Evolutionary conservation across 352 stramenopile species (phyloP).

Genomic region (Lagenidium sp.): DNA sequence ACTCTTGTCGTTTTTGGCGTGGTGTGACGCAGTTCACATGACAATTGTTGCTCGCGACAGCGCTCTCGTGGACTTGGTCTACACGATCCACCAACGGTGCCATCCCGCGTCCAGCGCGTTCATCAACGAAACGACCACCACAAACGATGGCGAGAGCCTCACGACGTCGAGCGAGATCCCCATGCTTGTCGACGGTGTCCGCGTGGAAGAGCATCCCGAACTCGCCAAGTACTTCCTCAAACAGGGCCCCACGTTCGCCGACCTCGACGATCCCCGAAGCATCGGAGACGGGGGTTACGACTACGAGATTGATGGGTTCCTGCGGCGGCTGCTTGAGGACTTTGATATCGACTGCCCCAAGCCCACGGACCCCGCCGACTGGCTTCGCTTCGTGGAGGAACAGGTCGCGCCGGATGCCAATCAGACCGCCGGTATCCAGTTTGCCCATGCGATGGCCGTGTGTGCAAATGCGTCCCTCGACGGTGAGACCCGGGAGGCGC

Average conservation of each 20-base stretch:
- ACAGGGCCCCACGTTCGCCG: constrained; percentile 18
- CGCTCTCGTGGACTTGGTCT: constrained; percentile 47
- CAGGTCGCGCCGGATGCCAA: constrained; percentile 35
- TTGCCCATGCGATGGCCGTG: constrained; percentile 36
- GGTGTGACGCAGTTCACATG: not conserved
- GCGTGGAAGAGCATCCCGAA: constrained; percentile 13
- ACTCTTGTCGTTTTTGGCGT: not conserved
- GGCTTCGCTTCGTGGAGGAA: constrained; percentile 27
- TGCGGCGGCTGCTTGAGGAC: constrained; percentile 43
- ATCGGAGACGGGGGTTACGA: constrained; percentile 16
- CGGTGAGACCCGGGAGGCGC: constrained; percentile 23
- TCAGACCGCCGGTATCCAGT: constrained; percentile 29
- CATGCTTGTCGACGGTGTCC: constrained; percentile 18
- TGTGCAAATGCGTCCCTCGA: constrained; percentile 39
- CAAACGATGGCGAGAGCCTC: constrained; percentile 9
- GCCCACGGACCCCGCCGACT: constrained; percentile 14
- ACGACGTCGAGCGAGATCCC: constrained; percentile 13
- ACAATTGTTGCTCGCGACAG: constrained; percentile 1
- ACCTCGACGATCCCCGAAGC: constrained; percentile 24
- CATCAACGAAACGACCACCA: constrained; percentile 20
- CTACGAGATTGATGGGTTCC: constrained; percentile 52
- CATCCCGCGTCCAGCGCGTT: constrained; percentile 22
- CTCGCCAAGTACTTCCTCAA: constrained; percentile 14
- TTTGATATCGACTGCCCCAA: constrained; percentile 37
- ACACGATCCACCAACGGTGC: constrained; percentile 54